A percentile compares a stretch with the other conserved stretches of the same genome.
phyloP scores from a whole-genome alignment of 1,139 yeast genomes.

The Debaryomycetaceae sp. region DNA sequence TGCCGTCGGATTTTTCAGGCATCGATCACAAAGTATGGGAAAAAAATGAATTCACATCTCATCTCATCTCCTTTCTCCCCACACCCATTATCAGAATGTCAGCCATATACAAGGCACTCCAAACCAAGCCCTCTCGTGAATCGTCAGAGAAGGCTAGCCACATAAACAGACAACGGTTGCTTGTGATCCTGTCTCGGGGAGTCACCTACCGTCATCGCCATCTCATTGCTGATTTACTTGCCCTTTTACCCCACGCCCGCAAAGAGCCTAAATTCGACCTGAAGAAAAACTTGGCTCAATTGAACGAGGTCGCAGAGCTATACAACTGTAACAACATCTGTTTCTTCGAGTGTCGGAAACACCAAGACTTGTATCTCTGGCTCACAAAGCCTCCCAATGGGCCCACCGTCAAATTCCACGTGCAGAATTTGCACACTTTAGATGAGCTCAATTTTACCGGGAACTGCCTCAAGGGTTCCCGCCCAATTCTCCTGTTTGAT shows the following conservation, averaged over 20 bases:
- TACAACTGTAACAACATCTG: slow-evolving; percentile 94
- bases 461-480: slow-evolving; percentile 87
- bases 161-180: slow-evolving; percentile 69
- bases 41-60: slow-evolving; percentile 1
- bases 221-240: slow-evolving; percentile 68
- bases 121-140: slow-evolving; percentile 35
- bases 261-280: slow-evolving; percentile 95
- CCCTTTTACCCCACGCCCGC: slow-evolving; percentile 86
- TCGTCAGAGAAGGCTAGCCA: slow-evolving; percentile 40
- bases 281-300: slow-evolving; percentile 76
- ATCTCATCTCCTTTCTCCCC: slow-evolving; percentile 1
- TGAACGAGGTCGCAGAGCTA: slow-evolving; percentile 92
- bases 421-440: slow-evolving; percentile 91
- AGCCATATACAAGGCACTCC: slow-evolving; percentile 59
- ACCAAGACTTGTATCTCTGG: slow-evolving; percentile 92
- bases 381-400: slow-evolving; percentile 95
- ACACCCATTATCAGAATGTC: slow-evolving; percentile 29
- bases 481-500: slow-evolving; percentile 92
- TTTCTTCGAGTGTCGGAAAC: slow-evolving; percentile 94
- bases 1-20: too few relatives aligned
- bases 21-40: too few relatives aligned
- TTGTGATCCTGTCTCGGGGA: slow-evolving; percentile 89
- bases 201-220: slow-evolving; percentile 94
- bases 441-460: slow-evolving; percentile 96
- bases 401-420: slow-evolving; percentile 87